Evolutionary conservation across 2,329 filamentous ascomycete genomes (phyloP), one percentile per base, ranked within the genome.

Genomic region (Xylaria sp.): DNA sequence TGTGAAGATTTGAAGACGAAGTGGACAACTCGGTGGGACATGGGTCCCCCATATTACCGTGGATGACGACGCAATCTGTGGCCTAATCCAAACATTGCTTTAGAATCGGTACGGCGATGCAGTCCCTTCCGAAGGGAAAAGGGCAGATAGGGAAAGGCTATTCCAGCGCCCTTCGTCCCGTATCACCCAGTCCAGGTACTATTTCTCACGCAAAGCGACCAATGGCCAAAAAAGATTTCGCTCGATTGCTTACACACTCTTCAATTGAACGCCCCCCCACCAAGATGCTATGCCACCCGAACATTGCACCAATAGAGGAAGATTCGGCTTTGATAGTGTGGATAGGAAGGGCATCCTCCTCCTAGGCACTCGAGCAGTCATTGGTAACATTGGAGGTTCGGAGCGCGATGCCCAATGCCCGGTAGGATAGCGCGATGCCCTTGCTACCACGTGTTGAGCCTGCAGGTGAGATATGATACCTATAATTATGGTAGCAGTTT

Each of bases 381-480:
- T 61, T 64, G 57, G 64, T 56, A 36, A 31, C 54, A 46, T 49
- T 43, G 52, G 39, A 48, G 52, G n/a, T n/a, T 49, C 39, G 36
- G 59, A 41, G 36, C 39, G 57, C 43, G 36, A 41, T 62, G 41
- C 57, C 7, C 55, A 41, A 56, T 33, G 56, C 51, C 23, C 49
- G 28, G 51, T 31, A 36, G 8, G n/a, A 33, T n/a, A 15, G 52
- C n/a, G 52, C 13, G 31, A 9, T 61, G 62, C 43, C 69, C 67
- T 63, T 66, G 62, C 43, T 41, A 61, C 64, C 70, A 72, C 70
- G 70, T 72, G 70, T 61, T 64, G 31, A 39, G 46, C 60, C 52
- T 70, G 70, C 59, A 66, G 49, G 58, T 55, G 61, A 67, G 67
- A 61, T 36, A 9, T 20, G 23, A 20, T 33, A 8, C 25, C 18